phyloP scores from a whole-genome alignment of 1,139 yeast species.

The Hansenula sp. region DNA sequence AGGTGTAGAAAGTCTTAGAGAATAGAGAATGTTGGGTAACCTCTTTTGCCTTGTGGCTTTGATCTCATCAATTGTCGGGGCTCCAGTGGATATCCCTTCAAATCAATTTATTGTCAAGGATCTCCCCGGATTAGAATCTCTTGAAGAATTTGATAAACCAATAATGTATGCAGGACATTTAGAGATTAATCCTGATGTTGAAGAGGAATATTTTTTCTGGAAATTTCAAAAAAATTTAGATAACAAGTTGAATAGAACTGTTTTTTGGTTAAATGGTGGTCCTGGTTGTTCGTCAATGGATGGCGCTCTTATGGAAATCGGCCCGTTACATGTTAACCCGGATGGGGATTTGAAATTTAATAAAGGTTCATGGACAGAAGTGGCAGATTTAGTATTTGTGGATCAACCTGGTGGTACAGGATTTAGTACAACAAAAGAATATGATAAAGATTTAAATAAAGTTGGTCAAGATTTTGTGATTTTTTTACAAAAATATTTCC shows the following conservation, averaged over 20 bases:
- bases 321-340: slow-evolving; percentile 69
- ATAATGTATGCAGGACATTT: slow-evolving; percentile 72
- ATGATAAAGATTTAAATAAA: slow-evolving; percentile 54
- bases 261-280: slow-evolving; percentile 93
- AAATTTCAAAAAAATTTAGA: slow-evolving; percentile 38
- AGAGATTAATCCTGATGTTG: slow-evolving; percentile 20
- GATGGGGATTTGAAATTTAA: slow-evolving; percentile 45
- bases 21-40: too few relatives aligned
- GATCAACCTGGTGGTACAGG: slow-evolving; percentile 98
- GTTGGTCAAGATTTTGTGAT: slow-evolving; percentile 57
- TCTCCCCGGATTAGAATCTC: slow-evolving; percentile 16
- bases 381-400: slow-evolving; percentile 75
- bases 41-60: not conserved
- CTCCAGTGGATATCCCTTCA: slow-evolving; percentile 1
- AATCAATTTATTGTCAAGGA: slow-evolving; percentile 11
- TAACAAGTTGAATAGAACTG: slow-evolving; percentile 29
- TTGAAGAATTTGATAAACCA: slow-evolving; percentile 17
- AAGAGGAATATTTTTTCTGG: slow-evolving; percentile 74
- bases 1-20: too few relatives aligned
- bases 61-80: not conserved
- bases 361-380: slow-evolving; percentile 81
- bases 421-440: slow-evolving; percentile 58
- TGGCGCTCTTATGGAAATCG: slow-evolving; percentile 91
- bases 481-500: slow-evolving; percentile 66
- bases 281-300: slow-evolving; percentile 99